Conservation (phyloP, 768 basidiomycete genomes). For the Lanmaoa pseudosensibilis region DNA sequence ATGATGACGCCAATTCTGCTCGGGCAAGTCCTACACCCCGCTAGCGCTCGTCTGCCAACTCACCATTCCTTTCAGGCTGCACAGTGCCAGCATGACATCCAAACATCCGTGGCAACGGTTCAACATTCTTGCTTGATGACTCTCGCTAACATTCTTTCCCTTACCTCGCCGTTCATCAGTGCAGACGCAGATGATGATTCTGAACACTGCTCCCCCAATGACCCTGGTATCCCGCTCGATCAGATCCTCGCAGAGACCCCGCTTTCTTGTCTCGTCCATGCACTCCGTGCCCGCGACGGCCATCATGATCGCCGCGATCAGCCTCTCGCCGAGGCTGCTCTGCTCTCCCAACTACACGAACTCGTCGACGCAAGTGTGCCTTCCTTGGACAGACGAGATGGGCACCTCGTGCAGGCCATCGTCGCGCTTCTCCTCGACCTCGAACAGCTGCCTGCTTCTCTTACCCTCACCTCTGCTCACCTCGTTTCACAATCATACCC, state of each 20-base stretch:
- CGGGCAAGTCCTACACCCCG: constrained; percentile 2
- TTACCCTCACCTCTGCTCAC: constrained; percentile 18
- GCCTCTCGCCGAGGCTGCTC: constrained; percentile 46
- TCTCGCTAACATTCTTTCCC: constrained; percentile 65
- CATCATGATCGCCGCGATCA: constrained; percentile 20
- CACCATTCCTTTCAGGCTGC: constrained; percentile 2
- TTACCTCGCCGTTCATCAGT: constrained; percentile 28
- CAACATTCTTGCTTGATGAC: constrained; percentile 75
- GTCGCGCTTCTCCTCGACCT: constrained; percentile 70
- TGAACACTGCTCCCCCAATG: constrained; percentile 54
- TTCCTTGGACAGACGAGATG: constrained; percentile 50
- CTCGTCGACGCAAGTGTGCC: constrained; percentile 52
- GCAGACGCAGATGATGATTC: constrained; percentile 54
- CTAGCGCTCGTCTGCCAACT: neutral
- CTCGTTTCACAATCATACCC: constrained; percentile 9
- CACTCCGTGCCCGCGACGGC: constrained; percentile 16
- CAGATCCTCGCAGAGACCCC: constrained; percentile 18
- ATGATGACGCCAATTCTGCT: constrained; percentile 6
- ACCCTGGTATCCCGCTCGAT: constrained; percentile 5
- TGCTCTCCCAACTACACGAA: constrained; percentile 58
- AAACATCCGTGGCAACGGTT: constrained; percentile 72
- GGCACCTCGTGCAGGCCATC: constrained; percentile 64
- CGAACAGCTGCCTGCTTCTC: constrained; percentile 51
- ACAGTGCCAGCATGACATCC: constrained; percentile 52
- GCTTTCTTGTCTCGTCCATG: constrained; percentile 20